Percentiles rank a stretch among this genome's conserved stretches.
Conservation (phyloP, 2,329 filamentous ascomycete species). For the Botrytis tulipae region DNA sequence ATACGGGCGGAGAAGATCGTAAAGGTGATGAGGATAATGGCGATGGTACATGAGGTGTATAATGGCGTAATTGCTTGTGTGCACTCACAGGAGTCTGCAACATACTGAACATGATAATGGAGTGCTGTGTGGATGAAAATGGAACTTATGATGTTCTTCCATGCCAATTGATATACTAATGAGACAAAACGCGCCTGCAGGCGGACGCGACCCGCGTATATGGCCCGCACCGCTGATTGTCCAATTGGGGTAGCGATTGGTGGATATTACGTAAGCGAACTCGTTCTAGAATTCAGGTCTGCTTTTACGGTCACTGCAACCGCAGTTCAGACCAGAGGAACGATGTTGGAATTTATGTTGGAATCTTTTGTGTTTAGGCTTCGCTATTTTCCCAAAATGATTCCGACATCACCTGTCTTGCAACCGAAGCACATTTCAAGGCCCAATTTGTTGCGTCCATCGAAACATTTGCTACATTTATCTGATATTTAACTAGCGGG, state of each 20-base stretch:
- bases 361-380: neutral
- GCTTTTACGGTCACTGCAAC: neutral
- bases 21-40: slow-evolving; percentile 20
- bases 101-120: slow-evolving; percentile 17
- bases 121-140: neutral
- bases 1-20: slow-evolving; percentile 17
- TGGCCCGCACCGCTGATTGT: neutral
- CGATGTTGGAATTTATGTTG: neutral
- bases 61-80: slow-evolving; percentile 18
- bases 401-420: neutral
- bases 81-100: slow-evolving; percentile 12
- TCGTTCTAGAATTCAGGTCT: neutral
- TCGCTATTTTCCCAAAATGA: too few relatives aligned
- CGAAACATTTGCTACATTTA: neutral
- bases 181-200: neutral
- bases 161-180: slow-evolving; percentile 2
- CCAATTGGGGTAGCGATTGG: neutral
- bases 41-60: slow-evolving; percentile 20
- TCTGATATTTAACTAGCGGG: neutral
- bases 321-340: neutral
- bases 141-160: neutral
- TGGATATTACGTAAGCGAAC: neutral
- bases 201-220: slow-evolving; percentile 9
- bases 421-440: too few relatives aligned
- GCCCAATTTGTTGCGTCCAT: neutral